Evolutionary conservation across 169 alveolate species (phyloP).

Genomic region (Eimeria acervulina): DNA sequence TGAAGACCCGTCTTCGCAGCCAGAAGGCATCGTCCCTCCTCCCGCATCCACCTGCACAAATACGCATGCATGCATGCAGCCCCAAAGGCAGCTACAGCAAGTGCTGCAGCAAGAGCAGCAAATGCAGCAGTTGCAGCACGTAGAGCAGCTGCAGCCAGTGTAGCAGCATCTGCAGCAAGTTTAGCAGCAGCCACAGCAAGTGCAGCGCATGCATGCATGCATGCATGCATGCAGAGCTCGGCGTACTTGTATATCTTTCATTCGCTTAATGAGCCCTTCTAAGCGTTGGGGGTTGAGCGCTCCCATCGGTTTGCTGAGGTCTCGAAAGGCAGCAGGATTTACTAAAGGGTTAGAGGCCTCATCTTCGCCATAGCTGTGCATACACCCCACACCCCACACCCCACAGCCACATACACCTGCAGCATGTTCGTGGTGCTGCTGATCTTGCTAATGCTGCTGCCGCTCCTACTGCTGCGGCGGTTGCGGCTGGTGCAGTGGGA

Average conservation of each 20-base stretch:
- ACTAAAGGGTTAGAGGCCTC: constrained; percentile 33
- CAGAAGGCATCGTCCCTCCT: background rate
- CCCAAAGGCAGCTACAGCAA: no score
- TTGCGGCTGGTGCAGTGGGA: no score
- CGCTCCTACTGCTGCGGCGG: no score
- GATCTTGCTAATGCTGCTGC: no score
- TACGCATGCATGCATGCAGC: background rate
- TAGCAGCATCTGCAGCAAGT: no score
- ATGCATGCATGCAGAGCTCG: background rate
- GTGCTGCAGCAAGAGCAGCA: no score
- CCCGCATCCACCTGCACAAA: background rate
- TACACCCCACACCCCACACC: background rate
- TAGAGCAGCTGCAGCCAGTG: no score
- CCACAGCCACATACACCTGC: background rate
- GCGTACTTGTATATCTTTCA: constrained; percentile 87
- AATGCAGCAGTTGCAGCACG: no score
- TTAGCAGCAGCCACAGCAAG: no score
- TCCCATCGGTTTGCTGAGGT: constrained; percentile 96
- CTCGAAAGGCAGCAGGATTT: constrained; percentile 91
- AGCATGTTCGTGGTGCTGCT: no score
- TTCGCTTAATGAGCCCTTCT: constrained; percentile 89
- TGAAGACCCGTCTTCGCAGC: background rate
- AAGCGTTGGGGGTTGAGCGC: constrained; percentile 92
- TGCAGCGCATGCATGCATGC: background rate
- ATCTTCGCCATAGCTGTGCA: constrained; percentile 5